Evolutionary conservation across 1,284 basidiomycete genomes (phyloP), one percentile per base, ranked within the genome.

Genomic region (Veloporphyrellus conicus): DNA sequence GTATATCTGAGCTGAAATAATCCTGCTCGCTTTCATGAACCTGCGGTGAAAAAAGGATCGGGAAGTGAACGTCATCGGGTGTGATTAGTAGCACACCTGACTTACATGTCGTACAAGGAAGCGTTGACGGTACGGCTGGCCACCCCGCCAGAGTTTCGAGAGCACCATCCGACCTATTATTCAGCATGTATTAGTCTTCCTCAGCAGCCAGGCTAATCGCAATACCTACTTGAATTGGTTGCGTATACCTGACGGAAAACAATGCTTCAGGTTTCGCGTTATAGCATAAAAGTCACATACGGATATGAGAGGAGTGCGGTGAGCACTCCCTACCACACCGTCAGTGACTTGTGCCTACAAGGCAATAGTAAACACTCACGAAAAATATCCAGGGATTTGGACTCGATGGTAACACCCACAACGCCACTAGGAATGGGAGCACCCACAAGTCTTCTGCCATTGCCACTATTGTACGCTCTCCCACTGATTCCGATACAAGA

Each of bases 101-200:
- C 20, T 43, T 18, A 69, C 76, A 79, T 79, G 55, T 79, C 79
- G 58, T 80, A 81, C 23, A 79, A 39, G 1, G 77, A 78, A 0
- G 77, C 77, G 45, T 76, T 78, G 38, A 80, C 75, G 0, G 77
- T 79, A 15, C 77, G 68, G 48, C 72, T 75, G 8, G 77, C 76
- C 7, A 80, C 78, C 3, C 72, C 74, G 28, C 77, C 77, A 0
- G 75, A 67, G 49, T 79, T 79, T 35, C 76, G 71, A n/a, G 76
- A 79, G 53, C 72, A 74, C 78, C 76, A 79, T 15, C 65, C 75
- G 14, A 78, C 75, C 64, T 77, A 66, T 25, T 70, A 23, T 28
- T 33, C 18, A 22, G 12, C 14, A 3, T 36, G 14, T 20, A 6
- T 22, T 6, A 36, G 18, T 36, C 6, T 14, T 20, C 19, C 12